Percentiles rank a stretch among this genome's conserved stretches.
Conservation (phyloP, 169 alveolate species). For the Plasmodium ovale region DNA sequence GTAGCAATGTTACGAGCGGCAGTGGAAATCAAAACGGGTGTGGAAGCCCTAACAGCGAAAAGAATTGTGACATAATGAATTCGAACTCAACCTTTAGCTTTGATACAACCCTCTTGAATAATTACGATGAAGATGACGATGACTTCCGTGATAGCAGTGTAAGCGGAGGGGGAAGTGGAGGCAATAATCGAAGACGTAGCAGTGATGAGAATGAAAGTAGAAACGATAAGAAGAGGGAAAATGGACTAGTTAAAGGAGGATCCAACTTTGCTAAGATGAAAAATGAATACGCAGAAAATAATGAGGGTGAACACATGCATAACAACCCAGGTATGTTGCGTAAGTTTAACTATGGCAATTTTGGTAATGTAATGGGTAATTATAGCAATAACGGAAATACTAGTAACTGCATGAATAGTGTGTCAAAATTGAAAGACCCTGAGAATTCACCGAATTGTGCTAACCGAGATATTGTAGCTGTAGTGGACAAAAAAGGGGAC, state of each 20-base stretch:
- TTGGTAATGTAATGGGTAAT: neutral
- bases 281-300: constrained; percentile 5
- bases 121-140: constrained; percentile 17
- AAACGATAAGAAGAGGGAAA: neutral
- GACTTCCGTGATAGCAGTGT: no score
- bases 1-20: neutral
- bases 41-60: neutral
- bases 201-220: neutral
- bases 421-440: neutral
- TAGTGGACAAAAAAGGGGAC: neutral
- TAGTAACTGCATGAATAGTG: constrained; percentile 13
- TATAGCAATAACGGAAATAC: constrained; percentile 1
- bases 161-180: no score
- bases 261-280: neutral
- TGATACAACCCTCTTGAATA: constrained; percentile 6
- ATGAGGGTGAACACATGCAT: neutral
- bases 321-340: neutral
- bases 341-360: neutral
- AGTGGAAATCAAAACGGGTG: neutral
- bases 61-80: constrained; percentile 16
- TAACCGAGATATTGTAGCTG: neutral
- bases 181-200: neutral
- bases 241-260: neutral
- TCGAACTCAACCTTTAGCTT: constrained; percentile 13
- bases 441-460: constrained; percentile 4